Evolutionary conservation across 2,329 filamentous ascomycete species (phyloP).

Genomic region (Alternaria conjuncta): DNA sequence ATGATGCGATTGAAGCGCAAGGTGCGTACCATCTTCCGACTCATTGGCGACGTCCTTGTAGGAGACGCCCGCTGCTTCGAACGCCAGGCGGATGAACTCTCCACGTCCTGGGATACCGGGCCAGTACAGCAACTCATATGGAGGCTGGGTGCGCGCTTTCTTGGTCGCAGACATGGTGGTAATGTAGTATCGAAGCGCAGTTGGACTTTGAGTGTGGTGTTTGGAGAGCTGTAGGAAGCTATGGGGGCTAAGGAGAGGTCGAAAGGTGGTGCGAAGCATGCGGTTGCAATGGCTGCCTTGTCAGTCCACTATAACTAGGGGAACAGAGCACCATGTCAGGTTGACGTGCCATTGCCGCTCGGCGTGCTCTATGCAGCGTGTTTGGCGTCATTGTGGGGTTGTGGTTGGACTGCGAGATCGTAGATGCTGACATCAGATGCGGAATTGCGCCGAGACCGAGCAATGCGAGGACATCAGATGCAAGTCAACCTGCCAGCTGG

Average conservation of each 20-base stretch:
- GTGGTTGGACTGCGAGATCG: neutral
- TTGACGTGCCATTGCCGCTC: neutral
- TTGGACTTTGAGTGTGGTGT: neutral
- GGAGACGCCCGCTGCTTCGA: slow-evolving; percentile 70
- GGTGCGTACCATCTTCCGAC: slow-evolving; percentile 51
- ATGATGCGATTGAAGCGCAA: neutral
- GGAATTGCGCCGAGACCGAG: slow-evolving; percentile 1
- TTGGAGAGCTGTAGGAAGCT: neutral
- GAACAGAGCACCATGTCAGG: neutral
- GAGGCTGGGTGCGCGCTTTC: slow-evolving; percentile 43
- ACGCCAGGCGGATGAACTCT: slow-evolving; percentile 73
- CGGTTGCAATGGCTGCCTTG: neutral
- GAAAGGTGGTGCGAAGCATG: slow-evolving; percentile 1
- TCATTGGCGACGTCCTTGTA: slow-evolving; percentile 69
- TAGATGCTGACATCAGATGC: neutral
- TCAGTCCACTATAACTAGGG: neutral
- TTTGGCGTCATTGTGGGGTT: slow-evolving; percentile 26
- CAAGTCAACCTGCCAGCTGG: neutral
- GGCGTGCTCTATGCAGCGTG: neutral
- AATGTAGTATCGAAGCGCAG: neutral
- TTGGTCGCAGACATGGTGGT: slow-evolving; percentile 32
- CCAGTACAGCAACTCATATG: slow-evolving; percentile 75
- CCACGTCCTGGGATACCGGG: slow-evolving; percentile 74
- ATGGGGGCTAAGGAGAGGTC: neutral
- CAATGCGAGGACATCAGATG: neutral